phyloP scores from a whole-genome alignment of 495 filamentous ascomycete genomes.

The Tuber borchii region DNA sequence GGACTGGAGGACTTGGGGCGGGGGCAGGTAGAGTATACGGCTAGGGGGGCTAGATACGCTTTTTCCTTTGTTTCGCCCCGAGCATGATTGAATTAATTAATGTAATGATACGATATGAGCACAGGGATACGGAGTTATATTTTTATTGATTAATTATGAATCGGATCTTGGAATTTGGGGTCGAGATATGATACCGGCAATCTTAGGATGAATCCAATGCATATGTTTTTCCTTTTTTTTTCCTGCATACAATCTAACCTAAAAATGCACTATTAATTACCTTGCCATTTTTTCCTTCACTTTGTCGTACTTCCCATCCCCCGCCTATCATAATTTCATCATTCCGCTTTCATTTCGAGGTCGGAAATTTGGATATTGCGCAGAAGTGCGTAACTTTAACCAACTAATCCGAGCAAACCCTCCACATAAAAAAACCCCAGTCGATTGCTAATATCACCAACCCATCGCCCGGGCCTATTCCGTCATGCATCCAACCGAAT shows the following conservation, averaged over 20 bases:
- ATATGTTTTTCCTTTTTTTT: not conserved
- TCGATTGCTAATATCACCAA: not conserved
- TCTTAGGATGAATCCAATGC: not conserved
- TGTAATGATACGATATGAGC: not conserved
- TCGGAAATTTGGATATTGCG: not conserved
- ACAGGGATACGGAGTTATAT: not conserved
- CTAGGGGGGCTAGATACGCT: not conserved
- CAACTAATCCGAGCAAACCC: not conserved
- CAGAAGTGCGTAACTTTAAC: not conserved
- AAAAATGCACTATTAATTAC: not conserved
- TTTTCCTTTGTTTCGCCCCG: not conserved
- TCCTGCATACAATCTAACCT: not conserved
- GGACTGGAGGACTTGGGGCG: not conserved
- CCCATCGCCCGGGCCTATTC: not conserved
- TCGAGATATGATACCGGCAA: no score
- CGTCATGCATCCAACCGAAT: not conserved
- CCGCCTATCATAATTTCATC: not conserved
- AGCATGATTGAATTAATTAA: not conserved
- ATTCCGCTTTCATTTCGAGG: not conserved
- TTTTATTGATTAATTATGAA: not conserved
- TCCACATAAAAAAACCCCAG: not conserved
- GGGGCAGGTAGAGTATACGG: not conserved
- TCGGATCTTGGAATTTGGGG: not conserved
- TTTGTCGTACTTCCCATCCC: not conserved
- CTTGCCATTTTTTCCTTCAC: not conserved